A percentile compares a stretch with the other conserved stretches of the same genome.
Evolutionary conservation across 768 basidiomycete species (phyloP).

Genomic region (Holtermannia corniformis): DNA sequence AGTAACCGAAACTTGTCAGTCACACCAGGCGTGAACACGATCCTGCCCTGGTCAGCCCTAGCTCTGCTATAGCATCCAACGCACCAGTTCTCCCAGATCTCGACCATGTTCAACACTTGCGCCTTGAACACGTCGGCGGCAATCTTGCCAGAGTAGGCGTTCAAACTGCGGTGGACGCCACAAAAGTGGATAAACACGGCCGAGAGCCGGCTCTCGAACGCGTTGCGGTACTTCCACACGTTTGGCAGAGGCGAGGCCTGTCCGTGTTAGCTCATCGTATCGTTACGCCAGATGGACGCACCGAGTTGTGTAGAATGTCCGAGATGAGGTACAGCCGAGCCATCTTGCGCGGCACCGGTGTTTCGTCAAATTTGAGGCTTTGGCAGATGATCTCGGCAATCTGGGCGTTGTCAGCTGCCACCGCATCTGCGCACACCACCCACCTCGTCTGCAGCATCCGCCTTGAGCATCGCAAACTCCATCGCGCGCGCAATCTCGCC

Average conservation of each 20-base stretch:
- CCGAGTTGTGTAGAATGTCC: conserved; percentile 93
- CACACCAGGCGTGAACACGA: conserved; percentile 84
- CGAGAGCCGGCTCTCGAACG: conserved; percentile 84
- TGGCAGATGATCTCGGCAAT: conserved; percentile 58
- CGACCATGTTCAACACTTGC: conserved; percentile 77
- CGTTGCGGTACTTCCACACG: conserved; percentile 94
- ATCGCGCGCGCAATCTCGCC: conserved; percentile 90
- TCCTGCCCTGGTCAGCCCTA: conserved; percentile 44
- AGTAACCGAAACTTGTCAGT: conserved; percentile 62
- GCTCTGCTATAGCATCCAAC: conserved; percentile 6
- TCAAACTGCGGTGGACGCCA: conserved; percentile 67
- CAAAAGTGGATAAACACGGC: conserved; percentile 92
- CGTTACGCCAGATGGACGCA: conserved; percentile 8
- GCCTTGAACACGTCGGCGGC: conserved; percentile 94
- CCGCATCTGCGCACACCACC: not conserved
- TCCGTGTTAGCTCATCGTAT: not conserved
- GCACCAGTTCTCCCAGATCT: conserved; percentile 90
- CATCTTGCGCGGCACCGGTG: conserved; percentile 93
- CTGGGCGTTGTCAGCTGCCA: not conserved
- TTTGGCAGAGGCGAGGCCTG: conserved; percentile 75
- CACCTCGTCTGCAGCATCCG: conserved; percentile 90
- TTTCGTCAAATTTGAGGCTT: conserved; percentile 79
- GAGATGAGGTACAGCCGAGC: conserved; percentile 91
- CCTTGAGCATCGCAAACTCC: conserved; percentile 94
- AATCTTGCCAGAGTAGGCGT: conserved; percentile 81